phyloP scores from a whole-genome alignment of 1,139 yeast genomes.

The Barnettozyma hawaiiensis region DNA sequence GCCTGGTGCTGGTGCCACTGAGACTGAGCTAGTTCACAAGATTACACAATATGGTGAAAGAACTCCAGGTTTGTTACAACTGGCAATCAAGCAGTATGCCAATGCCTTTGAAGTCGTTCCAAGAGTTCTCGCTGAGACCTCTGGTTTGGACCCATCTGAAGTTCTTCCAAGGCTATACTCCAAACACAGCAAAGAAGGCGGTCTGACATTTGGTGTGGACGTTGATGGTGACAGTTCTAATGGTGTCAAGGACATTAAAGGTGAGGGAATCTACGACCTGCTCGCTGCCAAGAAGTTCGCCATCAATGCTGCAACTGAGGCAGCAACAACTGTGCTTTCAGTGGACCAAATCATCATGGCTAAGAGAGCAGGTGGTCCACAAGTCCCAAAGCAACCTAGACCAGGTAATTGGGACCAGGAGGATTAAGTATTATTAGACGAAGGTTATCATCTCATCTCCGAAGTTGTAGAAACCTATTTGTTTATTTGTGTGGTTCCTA shows the following conservation, averaged over 20 bases:
- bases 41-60: conserved; percentile 83
- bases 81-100: conserved; percentile 92
- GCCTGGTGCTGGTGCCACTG: conserved; percentile 98
- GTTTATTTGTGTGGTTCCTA: conserved; percentile 7
- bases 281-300: conserved; percentile 80
- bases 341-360: conserved; percentile 93
- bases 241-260: conserved; percentile 67
- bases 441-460: neutral
- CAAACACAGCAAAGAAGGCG: conserved; percentile 54
- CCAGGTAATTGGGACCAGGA: conserved; percentile 98
- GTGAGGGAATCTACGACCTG: conserved; percentile 71
- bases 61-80: conserved; percentile 89
- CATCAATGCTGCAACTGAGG: conserved; percentile 90
- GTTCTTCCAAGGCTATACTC: conserved; percentile 83
- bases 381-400: conserved; percentile 74
- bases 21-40: conserved; percentile 77
- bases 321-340: conserved; percentile 83
- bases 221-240: conserved; percentile 60
- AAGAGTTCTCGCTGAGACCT: conserved; percentile 86
- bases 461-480: neutral
- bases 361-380: conserved; percentile 89
- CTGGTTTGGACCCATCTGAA: conserved; percentile 89
- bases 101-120: conserved; percentile 94
- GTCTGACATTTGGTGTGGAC: conserved; percentile 59
- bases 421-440: conserved; percentile 40